These are phyloP conservation scores for Pyricularia sp. DNA, from an alignment of 2,329 filamentous ascomycete genomes.

Conservation along the genomic window DNA sequence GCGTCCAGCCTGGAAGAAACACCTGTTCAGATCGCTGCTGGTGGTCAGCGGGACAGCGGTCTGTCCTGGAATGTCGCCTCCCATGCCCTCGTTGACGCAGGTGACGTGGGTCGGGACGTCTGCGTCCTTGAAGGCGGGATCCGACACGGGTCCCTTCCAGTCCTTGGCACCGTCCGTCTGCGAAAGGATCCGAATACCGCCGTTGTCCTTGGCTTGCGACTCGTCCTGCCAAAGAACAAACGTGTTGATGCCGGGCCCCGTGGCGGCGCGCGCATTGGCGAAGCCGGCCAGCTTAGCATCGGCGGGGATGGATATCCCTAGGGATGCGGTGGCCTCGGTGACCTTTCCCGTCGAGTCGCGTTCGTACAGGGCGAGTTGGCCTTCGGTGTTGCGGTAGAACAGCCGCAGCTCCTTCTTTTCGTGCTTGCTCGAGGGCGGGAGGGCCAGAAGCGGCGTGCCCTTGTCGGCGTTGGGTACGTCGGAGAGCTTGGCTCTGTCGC, in stretches of 20 bases:
- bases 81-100: conserved; percentile 9
- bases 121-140: conserved; percentile 8
- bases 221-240: conserved; percentile 16
- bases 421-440: not conserved
- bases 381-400: conserved; percentile 3
- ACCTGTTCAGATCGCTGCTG: conserved; percentile 8
- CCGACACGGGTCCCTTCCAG: not conserved
- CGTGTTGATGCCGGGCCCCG: conserved; percentile 10
- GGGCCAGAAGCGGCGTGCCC: not conserved
- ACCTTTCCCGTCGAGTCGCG: conserved; percentile 6
- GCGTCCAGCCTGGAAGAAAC: conserved; percentile 8
- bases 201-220: not conserved
- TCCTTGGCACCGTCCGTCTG: not conserved
- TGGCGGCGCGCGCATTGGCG: conserved; percentile 8
- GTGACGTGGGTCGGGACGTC: conserved; percentile 8
- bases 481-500: not conserved
- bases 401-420: not conserved
- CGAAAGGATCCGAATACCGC: not conserved
- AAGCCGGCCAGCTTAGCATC: conserved; percentile 13
- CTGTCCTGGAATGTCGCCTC: not conserved
- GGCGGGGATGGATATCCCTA: conserved; percentile 8
- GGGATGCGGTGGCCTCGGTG: conserved; percentile 3
- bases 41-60: not conserved
- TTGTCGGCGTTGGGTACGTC: not conserved
- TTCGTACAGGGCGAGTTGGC: conserved; percentile 6